phyloP scores from a whole-genome alignment of 495 filamentous ascomycete species.

The Aspergillus kassunensis region DNA sequence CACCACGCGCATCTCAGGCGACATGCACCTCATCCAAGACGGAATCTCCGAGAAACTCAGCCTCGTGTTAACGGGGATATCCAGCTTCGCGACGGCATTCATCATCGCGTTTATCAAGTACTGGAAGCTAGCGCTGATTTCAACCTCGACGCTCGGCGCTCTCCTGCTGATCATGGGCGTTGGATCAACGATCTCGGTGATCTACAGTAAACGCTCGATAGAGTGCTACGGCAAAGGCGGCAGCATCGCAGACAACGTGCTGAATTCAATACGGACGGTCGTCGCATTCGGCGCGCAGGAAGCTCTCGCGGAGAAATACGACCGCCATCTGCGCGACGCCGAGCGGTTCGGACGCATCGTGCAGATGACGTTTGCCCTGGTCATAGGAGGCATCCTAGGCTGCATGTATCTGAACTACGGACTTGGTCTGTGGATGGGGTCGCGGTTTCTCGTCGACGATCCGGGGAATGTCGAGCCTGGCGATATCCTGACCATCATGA shows the following conservation, averaged over 20 bases:
- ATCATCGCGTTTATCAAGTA: slow-evolving; percentile 81
- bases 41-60: slow-evolving; percentile 84
- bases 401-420: slow-evolving; percentile 85
- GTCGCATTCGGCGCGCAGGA: slow-evolving; percentile 89
- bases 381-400: slow-evolving; percentile 77
- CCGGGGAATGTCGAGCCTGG: slow-evolving; percentile 45
- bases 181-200: slow-evolving; percentile 66
- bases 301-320: slow-evolving; percentile 79
- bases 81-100: slow-evolving; percentile 84
- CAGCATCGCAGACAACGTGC: slow-evolving; percentile 89
- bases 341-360: slow-evolving; percentile 71
- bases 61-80: slow-evolving; percentile 66
- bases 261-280: slow-evolving; percentile 87
- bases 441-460: slow-evolving; percentile 64
- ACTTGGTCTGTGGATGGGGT: slow-evolving; percentile 95
- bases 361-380: slow-evolving; percentile 62
- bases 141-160: slow-evolving; percentile 69
- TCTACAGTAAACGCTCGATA: slow-evolving; percentile 70
- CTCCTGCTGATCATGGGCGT: slow-evolving; percentile 68
- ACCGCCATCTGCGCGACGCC: slow-evolving; percentile 63
- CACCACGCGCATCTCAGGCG: slow-evolving; percentile 84
- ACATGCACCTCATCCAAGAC: slow-evolving; percentile 84
- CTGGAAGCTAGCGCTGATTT: slow-evolving; percentile 80
- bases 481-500: slow-evolving; percentile 69
- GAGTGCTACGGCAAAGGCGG: slow-evolving; percentile 76